Base-by-base conservation (phyloP, 2,329 filamentous ascomycete species). In the Phyllosticta capitalensis region DNA sequence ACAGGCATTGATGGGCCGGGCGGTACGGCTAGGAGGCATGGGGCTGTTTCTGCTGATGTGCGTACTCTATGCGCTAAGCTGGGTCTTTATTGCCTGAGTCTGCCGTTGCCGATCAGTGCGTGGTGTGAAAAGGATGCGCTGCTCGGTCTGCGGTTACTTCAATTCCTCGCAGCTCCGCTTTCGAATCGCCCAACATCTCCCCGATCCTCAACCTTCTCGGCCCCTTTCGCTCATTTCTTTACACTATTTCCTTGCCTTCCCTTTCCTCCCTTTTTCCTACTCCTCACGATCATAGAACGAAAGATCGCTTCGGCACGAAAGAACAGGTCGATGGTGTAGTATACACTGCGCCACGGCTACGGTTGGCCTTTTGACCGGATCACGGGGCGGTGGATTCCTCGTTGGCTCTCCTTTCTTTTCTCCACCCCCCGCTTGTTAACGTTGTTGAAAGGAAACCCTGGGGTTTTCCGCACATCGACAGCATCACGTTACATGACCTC, bases 41-140 rank as follows among this genome's bases (percentile, higher is more conserved):
- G 56, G 56, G 51, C 52, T 59, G n/a, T 59, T 59, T 52, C 53
- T 59, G 56, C 56, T 59, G 38, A 50, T 59, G 56, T 59, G 56
- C 38, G 52, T 59, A 10, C 30, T 59, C 2, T 59, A 59, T 24
- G 56, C 56, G 10, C 52, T 59, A 22, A 59, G 56, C 52, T 59
- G 56, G 56, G 54, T 45, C 38, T 45, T 54, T 24, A 38, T 33
- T 22, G 52, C 24, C 52, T 59, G 51, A 59, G 21, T 33, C 17
- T 45, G n/a, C 17, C 38, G 52, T 33, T 28, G 9, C 52, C 30
- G 50, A n/a, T 14, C 19, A 14, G 17, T n/a, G 30, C 30, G 38
- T 45, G 38, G 38, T 45, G 17, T 45, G 38, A 45, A n/a, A 45
- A n/a, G 17, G 14, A 38, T 1, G 10, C 33, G 14, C 33, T 38